phyloP scores from a whole-genome alignment of 1,284 basidiomycete species.

The Cryptococcus maquisensis region DNA sequence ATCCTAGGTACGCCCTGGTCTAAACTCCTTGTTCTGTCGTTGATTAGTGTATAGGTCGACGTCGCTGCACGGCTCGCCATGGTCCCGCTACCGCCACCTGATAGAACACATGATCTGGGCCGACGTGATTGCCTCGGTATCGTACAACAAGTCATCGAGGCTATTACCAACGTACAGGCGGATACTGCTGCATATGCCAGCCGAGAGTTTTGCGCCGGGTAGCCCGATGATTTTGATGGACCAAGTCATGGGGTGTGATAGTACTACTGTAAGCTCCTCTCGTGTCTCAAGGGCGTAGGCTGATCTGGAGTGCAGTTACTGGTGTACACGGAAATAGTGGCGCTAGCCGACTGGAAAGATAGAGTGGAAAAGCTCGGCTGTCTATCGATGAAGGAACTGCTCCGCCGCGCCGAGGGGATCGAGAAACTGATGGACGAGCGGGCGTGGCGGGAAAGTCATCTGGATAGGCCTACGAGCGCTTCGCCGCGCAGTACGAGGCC shows the following conservation, averaged over 20 bases:
- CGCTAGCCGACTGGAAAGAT: constrained; percentile 64
- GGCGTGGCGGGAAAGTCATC: constrained; percentile 17
- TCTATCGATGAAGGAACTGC: constrained; percentile 54
- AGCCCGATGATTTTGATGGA: constrained; percentile 60
- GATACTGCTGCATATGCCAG: constrained; percentile 53
- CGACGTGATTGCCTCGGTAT: constrained; percentile 71
- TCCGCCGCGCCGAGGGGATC: constrained; percentile 56
- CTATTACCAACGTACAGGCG: constrained; percentile 58
- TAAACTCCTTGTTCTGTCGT: not conserved
- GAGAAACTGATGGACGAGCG: constrained; percentile 48
- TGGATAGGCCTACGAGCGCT: not conserved
- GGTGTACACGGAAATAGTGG: constrained; percentile 67
- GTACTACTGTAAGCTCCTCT: constrained; percentile 42
- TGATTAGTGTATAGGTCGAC: too few relatives aligned
- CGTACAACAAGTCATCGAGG: constrained; percentile 57
- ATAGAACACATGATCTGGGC: constrained; percentile 79
- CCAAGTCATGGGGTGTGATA: constrained; percentile 77
- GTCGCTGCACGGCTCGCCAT: constrained; percentile 2
- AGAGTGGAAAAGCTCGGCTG: constrained; percentile 43
- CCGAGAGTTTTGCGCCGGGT: not conserved
- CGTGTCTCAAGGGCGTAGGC: not conserved
- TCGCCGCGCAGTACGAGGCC: not conserved
- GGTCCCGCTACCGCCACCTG: constrained; percentile 39
- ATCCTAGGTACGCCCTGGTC: not conserved
- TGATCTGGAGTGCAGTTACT: constrained; percentile 56